Evolutionary conservation across 768 basidiomycete species (phyloP), one percentile per base, ranked within the genome.

Genomic region (Leccinum pellstonianum): DNA sequence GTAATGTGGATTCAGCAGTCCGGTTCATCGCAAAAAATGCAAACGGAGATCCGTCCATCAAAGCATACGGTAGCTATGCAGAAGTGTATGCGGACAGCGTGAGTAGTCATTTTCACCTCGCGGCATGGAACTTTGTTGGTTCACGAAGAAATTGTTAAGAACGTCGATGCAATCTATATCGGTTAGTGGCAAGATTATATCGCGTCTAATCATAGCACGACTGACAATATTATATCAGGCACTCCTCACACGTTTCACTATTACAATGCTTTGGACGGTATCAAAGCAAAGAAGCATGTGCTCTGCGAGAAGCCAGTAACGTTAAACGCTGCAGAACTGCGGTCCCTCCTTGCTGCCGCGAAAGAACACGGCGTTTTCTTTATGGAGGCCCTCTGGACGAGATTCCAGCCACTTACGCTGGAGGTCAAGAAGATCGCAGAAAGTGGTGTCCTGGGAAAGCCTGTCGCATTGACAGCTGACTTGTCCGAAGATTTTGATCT

Each of bases 361-460:
- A 89, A 88, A 71, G 83, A 91, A 69, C 77, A 87, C 65, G 83
- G 86, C 17, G 81, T 93, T 1, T 95, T 95, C 79, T 84, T 95
- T 66, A 95, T 95, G 93, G 94, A 95, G 75, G 92, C 90, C 0
- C 79, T 93, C 74, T 93, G 92, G 91, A 93, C 92, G 37, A 81
- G 90, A 37, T 92, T 91, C 78, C 86, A 89, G 58, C 89, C 90
- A 12, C 80, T 90, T 60, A 77, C 79, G 10, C 68, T 77, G 17
- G 89, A 88, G 60, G 76, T 92, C 55, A 86, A 87, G 73, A 79
- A 79, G 61, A 74, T 90, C 50, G 79, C 82, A 1, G 84, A 88
- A 53, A 78, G 79, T 56, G 88, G 87, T 5, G 73, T 70, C n/a
- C 77, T 93, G 21, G 91, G 90, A 7, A 76, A 80, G 10, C 87